Evolutionary conservation across 2,329 filamentous ascomycete genomes (phyloP).

Genomic region (Fusarium mexicanum): DNA sequence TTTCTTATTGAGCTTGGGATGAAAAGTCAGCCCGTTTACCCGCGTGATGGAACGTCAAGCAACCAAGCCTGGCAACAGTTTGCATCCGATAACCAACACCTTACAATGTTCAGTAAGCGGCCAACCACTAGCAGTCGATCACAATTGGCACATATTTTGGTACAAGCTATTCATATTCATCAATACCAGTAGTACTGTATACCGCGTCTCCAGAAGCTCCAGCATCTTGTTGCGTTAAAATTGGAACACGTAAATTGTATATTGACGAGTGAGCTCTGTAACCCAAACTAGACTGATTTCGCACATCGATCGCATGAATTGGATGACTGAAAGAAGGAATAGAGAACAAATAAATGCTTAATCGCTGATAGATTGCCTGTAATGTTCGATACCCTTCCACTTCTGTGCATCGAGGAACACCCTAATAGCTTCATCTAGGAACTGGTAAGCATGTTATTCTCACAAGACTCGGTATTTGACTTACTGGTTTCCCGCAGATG

Average conservation of each 20-base stretch:
- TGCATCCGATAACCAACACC: too few relatives aligned
- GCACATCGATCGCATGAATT: not conserved
- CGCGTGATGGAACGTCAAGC: not conserved
- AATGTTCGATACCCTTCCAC: not conserved
- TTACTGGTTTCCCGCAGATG: not conserved
- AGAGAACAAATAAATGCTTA: too few relatives aligned
- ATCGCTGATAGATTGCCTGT: not conserved
- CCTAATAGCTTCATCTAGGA: not conserved
- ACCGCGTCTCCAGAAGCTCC: not conserved
- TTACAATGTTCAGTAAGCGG: not conserved
- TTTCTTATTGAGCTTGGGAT: not conserved
- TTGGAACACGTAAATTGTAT: too few relatives aligned
- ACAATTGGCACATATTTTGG: not conserved
- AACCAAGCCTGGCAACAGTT: not conserved
- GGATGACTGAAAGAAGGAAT: too few relatives aligned
- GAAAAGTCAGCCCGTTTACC: not conserved
- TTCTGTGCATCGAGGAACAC: not conserved
- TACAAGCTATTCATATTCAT: not conserved
- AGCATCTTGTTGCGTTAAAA: not conserved
- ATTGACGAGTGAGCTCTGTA: too few relatives aligned
- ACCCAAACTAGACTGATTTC: too few relatives aligned
- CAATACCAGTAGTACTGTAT: not conserved
- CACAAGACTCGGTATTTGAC: fast-evolving
- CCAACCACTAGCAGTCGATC: not conserved
- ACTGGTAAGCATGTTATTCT: not conserved